Percentiles rank a stretch among this genome's conserved stretches.
These are phyloP conservation scores for Ailanthus altissimus DNA, from an alignment of 345 rosid genomes.

Conservation along the genomic window DNA sequence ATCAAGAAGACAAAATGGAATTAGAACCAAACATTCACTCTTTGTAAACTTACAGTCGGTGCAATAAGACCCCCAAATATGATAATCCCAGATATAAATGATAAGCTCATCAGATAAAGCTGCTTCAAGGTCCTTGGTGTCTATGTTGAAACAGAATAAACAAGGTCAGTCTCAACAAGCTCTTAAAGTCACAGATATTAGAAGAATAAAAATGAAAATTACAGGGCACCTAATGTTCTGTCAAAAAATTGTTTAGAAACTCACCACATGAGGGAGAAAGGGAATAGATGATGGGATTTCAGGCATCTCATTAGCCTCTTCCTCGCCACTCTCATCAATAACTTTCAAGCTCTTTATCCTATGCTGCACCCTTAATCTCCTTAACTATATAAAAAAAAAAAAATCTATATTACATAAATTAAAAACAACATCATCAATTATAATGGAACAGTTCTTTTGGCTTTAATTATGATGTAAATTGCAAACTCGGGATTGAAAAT, in stretches of 20 bases:
- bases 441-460: neutral
- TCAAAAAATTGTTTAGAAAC: constrained; percentile 20
- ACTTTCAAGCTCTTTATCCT: constrained; percentile 57
- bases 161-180: neutral
- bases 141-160: constrained; percentile 37
- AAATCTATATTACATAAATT: neutral
- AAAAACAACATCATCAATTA: neutral
- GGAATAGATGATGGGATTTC: constrained; percentile 94
- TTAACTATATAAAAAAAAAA: constrained; percentile 38
- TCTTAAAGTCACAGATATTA: neutral
- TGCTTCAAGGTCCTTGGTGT: constrained; percentile 82
- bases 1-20: neutral
- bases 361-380: constrained; percentile 87
- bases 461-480: neutral
- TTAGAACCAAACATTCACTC: neutral
- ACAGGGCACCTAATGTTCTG: neutral
- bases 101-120: constrained; percentile 77
- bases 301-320: constrained; percentile 79
- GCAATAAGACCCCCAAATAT: constrained; percentile 93
- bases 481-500: neutral
- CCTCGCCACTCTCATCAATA: constrained; percentile 36
- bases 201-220: neutral
- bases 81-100: constrained; percentile 68
- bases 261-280: constrained; percentile 74
- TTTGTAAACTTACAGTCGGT: constrained; percentile 61